phyloP scores from a whole-genome alignment of 768 basidiomycete genomes.

The Pleurotus pulmonarius region DNA sequence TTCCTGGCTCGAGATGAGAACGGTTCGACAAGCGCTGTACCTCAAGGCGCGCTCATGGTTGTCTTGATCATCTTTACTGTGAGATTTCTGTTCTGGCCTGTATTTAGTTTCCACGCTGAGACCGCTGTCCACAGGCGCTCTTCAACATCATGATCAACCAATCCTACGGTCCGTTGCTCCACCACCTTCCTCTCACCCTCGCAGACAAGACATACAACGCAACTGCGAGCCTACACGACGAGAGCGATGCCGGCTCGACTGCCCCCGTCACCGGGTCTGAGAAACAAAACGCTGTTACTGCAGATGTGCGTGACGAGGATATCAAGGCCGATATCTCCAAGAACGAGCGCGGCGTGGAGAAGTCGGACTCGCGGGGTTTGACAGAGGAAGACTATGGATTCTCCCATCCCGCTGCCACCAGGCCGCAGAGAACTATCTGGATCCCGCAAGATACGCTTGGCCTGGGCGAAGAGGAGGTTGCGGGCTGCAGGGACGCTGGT shows the following conservation, averaged over 20 bases:
- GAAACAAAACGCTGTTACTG: neutral
- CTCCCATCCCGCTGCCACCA: conserved; percentile 78
- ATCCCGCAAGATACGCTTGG: conserved; percentile 73
- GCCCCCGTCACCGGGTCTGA: neutral
- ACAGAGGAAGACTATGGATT: conserved; percentile 60
- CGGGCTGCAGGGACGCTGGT: conserved; percentile 46
- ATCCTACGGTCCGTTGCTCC: conserved; percentile 77
- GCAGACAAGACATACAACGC: conserved; percentile 62
- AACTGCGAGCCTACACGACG: neutral
- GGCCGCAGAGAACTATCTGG: conserved; percentile 81
- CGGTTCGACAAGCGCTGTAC: conserved; percentile 49
- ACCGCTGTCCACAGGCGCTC: conserved; percentile 25
- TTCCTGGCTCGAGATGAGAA: conserved; percentile 72
- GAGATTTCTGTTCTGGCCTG: no score
- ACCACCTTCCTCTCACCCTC: conserved; percentile 73
- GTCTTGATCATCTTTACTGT: conserved; percentile 84
- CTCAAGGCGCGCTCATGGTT: conserved; percentile 82
- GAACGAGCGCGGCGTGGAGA: conserved; percentile 6
- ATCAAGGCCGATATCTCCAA: neutral
- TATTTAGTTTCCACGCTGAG: no score
- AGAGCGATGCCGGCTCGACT: neutral
- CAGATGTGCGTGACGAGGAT: conserved; percentile 11
- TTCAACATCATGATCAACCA: conserved; percentile 72
- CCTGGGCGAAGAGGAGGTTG: conserved; percentile 58
- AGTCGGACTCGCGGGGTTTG: conserved; percentile 1